These are phyloP conservation scores for Irpex sp. DNA, from an alignment of 1,284 basidiomycete genomes.

Conservation along the genomic window DNA sequence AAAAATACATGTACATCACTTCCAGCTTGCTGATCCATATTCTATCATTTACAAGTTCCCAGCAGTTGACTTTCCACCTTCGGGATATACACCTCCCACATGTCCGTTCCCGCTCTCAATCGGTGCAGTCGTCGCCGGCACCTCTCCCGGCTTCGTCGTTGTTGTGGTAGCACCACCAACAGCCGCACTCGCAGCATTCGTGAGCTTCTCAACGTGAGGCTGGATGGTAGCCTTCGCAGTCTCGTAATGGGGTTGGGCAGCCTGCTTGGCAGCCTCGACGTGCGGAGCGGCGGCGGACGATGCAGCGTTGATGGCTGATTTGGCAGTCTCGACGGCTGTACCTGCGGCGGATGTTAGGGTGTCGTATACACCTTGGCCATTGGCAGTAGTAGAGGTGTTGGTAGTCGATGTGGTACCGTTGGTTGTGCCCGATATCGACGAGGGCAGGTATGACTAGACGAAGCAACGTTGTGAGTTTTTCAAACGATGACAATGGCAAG, in stretches of 20 bases:
- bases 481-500: neutral
- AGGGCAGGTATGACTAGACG: slow-evolving; percentile 25
- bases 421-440: slow-evolving; percentile 8
- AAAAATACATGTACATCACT: slow-evolving; percentile 1
- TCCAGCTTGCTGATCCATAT: neutral
- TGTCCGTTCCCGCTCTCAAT: slow-evolving; percentile 40
- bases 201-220: slow-evolving; percentile 25
- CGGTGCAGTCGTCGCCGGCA: slow-evolving; percentile 37
- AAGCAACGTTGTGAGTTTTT: neutral
- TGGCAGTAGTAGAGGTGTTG: slow-evolving; percentile 12
- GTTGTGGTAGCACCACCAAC: neutral
- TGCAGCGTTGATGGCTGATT: slow-evolving; percentile 38
- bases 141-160: slow-evolving; percentile 25
- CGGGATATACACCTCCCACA: slow-evolving; percentile 33
- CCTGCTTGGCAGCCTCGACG: slow-evolving; percentile 23
- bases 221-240: slow-evolving; percentile 23
- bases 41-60: slow-evolving; percentile 12
- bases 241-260: slow-evolving; percentile 27
- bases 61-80: slow-evolving; percentile 16
- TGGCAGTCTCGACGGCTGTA: slow-evolving; percentile 35
- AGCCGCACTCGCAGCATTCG: slow-evolving; percentile 13
- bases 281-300: slow-evolving; percentile 29
- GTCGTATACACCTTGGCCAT: slow-evolving; percentile 9
- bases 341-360: slow-evolving; percentile 30
- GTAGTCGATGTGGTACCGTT: slow-evolving; percentile 7